These are phyloP conservation scores for Talaromyces sp. DNA, from an alignment of 2,329 filamentous ascomycete species.

Conservation along the genomic window DNA sequence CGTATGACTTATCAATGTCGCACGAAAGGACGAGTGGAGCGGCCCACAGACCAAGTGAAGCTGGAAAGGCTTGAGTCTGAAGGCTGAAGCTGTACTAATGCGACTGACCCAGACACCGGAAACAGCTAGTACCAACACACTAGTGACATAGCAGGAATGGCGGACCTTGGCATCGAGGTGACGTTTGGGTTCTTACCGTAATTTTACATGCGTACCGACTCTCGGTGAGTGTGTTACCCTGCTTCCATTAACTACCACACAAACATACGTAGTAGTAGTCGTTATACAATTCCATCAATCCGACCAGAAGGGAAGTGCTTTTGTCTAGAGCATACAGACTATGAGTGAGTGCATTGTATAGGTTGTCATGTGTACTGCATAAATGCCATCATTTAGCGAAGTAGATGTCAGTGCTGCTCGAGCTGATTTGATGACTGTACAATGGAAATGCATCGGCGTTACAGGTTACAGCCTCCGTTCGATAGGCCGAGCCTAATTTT, in stretches of 20 bases:
- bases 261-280: no score
- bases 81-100: slow-evolving; percentile 8
- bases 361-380: no score
- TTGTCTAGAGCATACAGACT: background rate
- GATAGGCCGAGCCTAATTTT: slow-evolving; percentile 12
- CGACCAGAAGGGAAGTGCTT: background rate
- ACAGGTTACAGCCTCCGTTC: background rate
- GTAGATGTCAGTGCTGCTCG: background rate
- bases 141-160: slow-evolving; percentile 11
- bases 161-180: background rate
- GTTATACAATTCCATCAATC: background rate
- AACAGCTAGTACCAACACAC: background rate
- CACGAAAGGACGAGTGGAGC: slow-evolving; percentile 2
- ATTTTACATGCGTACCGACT: background rate
- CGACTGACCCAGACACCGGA: background rate
- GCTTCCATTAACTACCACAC: no score
- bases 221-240: slow-evolving; percentile 1
- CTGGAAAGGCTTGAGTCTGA: background rate
- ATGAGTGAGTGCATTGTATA: background rate
- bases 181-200: background rate
- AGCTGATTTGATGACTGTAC: background rate
- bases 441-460: background rate
- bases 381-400: background rate
- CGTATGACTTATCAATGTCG: background rate
- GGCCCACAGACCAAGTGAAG: background rate